These are phyloP conservation scores for Lentinula sp. DNA, from an alignment of 768 basidiomycete genomes.

Conservation along the genomic window DNA sequence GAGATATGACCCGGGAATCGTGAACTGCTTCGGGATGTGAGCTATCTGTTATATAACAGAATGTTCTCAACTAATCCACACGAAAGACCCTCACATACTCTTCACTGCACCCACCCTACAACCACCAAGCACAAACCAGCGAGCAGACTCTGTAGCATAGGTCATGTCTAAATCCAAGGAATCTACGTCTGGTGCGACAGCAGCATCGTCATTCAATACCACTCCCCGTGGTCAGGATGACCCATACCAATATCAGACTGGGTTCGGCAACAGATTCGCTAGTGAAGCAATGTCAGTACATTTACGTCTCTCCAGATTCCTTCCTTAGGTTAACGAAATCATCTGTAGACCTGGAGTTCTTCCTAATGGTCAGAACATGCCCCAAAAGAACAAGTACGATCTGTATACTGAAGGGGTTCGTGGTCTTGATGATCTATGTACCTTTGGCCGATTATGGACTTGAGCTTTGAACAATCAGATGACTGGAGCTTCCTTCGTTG, in stretches of 20 bases:
- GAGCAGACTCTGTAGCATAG: not conserved
- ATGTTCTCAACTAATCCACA: not conserved
- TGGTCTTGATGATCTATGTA: not conserved
- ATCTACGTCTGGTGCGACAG: conserved; percentile 24
- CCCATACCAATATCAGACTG: conserved; percentile 52
- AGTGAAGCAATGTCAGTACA: conserved; percentile 45
- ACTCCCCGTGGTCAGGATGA: conserved; percentile 31
- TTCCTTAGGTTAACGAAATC: not conserved
- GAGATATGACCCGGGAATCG: not conserved
- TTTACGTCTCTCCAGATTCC: not conserved
- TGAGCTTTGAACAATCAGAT: conserved; percentile 28
- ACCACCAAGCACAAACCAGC: not conserved
- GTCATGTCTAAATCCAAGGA: not conserved
- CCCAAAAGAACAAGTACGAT: conserved; percentile 58
- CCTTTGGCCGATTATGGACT: not conserved
- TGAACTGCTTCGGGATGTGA: not conserved
- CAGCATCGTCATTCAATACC: conserved; percentile 30
- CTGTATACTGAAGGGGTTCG: conserved; percentile 55
- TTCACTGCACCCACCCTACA: not conserved
- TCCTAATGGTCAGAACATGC: conserved; percentile 53
- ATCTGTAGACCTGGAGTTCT: conserved; percentile 43
- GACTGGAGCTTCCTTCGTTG: conserved; percentile 55
- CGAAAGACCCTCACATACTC: too few species aligned
- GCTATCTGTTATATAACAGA: not conserved
- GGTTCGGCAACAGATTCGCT: conserved; percentile 53